Percentiles rank a stretch among this genome's conserved stretches.
These are phyloP conservation scores for Hypocrella siamensis DNA, from an alignment of 2,329 filamentous ascomycete genomes.

Conservation along the genomic window DNA sequence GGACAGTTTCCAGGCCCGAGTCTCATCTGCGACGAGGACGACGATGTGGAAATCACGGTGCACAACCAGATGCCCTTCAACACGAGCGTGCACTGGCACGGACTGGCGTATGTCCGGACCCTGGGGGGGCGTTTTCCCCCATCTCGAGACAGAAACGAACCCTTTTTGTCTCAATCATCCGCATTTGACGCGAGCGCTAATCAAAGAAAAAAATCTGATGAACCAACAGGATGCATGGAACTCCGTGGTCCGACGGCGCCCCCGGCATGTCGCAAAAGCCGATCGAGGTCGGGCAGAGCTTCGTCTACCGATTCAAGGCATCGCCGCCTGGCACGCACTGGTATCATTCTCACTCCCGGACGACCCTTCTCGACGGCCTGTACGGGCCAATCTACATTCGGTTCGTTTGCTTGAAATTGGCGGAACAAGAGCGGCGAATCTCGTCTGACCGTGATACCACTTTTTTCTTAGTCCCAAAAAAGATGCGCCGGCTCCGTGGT, in stretches of 20 bases:
- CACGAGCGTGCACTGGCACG: conserved; percentile 15
- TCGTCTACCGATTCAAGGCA: conserved; percentile 14
- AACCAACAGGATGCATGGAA: conserved; percentile 1
- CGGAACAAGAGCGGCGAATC: no score
- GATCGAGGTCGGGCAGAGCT: conserved; percentile 19
- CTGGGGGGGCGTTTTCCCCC: neutral
- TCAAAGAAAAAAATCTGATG: no score
- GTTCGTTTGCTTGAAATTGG: no score
- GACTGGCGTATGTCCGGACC: conserved; percentile 3
- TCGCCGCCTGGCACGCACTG: conserved; percentile 5
- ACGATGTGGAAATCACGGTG: conserved; percentile 9
- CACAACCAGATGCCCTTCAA: conserved; percentile 13
- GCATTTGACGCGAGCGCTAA: no score
- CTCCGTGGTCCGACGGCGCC: conserved; percentile 30
- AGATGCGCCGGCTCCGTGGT: conserved; percentile 1
- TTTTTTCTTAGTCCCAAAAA: conserved; percentile 1
- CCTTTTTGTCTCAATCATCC: no score
- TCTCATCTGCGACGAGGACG: conserved; percentile 5
- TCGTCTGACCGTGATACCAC: no score
- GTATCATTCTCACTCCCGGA: conserved; percentile 4
- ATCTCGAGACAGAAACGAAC: neutral
- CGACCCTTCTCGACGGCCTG: conserved; percentile 5
- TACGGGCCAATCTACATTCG: conserved; percentile 4
- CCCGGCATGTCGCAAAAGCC: conserved; percentile 25
- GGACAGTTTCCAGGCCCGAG: conserved; percentile 6